Evolutionary conservation across 345 rosid genomes (phyloP).

Genomic region (Arabidopsis thaliana): DNA sequence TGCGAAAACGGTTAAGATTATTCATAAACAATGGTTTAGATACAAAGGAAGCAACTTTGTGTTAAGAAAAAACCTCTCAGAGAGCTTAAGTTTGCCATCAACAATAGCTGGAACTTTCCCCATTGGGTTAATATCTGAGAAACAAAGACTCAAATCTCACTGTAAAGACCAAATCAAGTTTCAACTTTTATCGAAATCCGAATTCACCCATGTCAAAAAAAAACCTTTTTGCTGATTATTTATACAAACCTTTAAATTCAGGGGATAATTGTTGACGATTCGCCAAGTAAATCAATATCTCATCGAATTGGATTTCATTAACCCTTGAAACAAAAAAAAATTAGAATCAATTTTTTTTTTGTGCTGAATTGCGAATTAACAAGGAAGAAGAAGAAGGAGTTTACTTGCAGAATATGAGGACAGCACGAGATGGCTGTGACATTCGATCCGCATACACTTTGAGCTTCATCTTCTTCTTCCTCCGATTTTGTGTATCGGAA

Average conservation of each 20-base stretch:
- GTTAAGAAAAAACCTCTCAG: constrained; percentile 65
- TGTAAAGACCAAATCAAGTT: neutral
- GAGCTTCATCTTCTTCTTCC: constrained; percentile 56
- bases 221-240: neutral
- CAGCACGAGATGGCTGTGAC: constrained; percentile 88
- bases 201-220: neutral
- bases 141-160: constrained; percentile 9
- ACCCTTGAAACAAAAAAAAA: constrained; percentile 44
- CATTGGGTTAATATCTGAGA: constrained; percentile 76
- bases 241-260: constrained; percentile 63
- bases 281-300: constrained; percentile 54
- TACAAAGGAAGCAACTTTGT: neutral
- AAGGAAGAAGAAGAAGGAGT: neutral
- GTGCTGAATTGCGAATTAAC: neutral
- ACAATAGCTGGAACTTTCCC: constrained; percentile 70
- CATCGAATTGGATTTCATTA: constrained; percentile 80
- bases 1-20: constrained; percentile 40
- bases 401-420: constrained; percentile 92
- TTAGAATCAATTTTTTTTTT: no score
- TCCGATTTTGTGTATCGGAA: constrained; percentile 30
- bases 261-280: constrained; percentile 66
- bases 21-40: neutral
- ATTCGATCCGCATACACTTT: constrained; percentile 73
- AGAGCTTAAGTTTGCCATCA: constrained; percentile 82
- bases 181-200: neutral